These are phyloP conservation scores for Dictyostelium citrinum DNA, from an alignment of 78 protist species.

Conservation along the genomic window DNA sequence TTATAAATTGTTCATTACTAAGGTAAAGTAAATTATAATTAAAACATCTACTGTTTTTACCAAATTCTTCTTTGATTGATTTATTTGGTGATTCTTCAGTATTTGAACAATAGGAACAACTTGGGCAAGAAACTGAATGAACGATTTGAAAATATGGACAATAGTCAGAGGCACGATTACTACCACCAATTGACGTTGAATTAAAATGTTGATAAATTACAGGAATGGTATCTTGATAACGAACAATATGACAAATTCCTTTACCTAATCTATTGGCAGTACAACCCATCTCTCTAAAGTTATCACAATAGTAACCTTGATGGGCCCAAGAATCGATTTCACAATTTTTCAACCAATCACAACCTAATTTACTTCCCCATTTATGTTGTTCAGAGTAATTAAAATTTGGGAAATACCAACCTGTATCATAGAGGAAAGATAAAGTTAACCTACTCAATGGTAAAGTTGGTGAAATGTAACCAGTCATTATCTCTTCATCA, in stretches of 20 bases:
- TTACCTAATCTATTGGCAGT: constrained; percentile 55
- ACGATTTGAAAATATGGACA: constrained; percentile 36
- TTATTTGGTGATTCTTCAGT: neutral
- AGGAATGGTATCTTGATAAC: neutral
- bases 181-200: constrained; percentile 27
- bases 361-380: constrained; percentile 48
- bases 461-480: constrained; percentile 27
- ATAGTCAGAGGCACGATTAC: constrained; percentile 19
- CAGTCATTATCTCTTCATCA: constrained; percentile 63
- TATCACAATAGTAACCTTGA: constrained; percentile 24
- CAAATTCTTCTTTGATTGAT: constrained; percentile 12
- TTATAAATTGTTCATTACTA: neutral
- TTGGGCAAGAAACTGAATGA: neutral
- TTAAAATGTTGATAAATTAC: constrained; percentile 48
- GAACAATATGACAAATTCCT: constrained; percentile 10
- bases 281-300: constrained; percentile 3
- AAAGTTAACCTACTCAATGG: constrained; percentile 21
- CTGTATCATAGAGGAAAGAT: constrained; percentile 28
- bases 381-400: neutral
- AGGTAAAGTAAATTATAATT: constrained; percentile 9
- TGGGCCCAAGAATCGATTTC: constrained; percentile 1
- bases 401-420: constrained; percentile 34
- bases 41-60: constrained; percentile 43
- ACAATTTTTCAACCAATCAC: constrained; percentile 39
- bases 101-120: neutral